Evolutionary conservation across 176 grass and related monocot species (phyloP), one percentile per base, ranked within the genome.

Genomic region (Cymbopogon citratus): DNA sequence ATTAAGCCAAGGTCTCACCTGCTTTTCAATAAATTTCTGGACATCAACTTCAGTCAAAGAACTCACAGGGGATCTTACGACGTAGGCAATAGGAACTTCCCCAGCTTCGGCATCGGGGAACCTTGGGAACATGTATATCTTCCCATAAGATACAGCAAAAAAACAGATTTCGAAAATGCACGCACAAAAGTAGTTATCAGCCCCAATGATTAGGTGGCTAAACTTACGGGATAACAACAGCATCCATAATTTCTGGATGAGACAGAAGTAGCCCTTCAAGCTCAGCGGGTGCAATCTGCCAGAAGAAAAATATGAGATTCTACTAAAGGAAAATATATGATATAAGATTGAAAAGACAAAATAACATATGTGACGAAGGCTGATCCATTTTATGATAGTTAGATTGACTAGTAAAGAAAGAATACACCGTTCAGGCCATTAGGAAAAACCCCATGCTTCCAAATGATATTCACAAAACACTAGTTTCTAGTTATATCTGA

Each of bases 161-260:
- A 56, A 35, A 56, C 0, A 78, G n/a, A 25, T 25, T 9, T 83
- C 38, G 7, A 59, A 43, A 76, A 1, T 16, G 12, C 9, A 31
- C 33, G 34, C 26, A 34, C 6, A 54, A 26, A 63, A 81, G 6
- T 43, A 31, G 33, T 14, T 76, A 77, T 12, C 61, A 80, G 26
- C 64, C 13, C 12, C 14, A 54, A 48, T 67, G 15, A 48, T 83
- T 85, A 41, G 29, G 38, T 43, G 23, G 27, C 57, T 44, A 39
- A 73, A 84, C 92, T 94, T 89, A 98, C 95, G 92, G 92, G 67
- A 98, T 98, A 68, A 98, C 95, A 66, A 91, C 90, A 21, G 92
- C 81, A 86, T 98, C 92, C 13, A 93, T 57, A 86, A 95, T 98
- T 76, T 98, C 92, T 16, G 92, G 52, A 74, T 98, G 92, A 40